Evolutionary conservation across 257 asterid genomes (phyloP).

Genomic region (Scutellaria barbata): DNA sequence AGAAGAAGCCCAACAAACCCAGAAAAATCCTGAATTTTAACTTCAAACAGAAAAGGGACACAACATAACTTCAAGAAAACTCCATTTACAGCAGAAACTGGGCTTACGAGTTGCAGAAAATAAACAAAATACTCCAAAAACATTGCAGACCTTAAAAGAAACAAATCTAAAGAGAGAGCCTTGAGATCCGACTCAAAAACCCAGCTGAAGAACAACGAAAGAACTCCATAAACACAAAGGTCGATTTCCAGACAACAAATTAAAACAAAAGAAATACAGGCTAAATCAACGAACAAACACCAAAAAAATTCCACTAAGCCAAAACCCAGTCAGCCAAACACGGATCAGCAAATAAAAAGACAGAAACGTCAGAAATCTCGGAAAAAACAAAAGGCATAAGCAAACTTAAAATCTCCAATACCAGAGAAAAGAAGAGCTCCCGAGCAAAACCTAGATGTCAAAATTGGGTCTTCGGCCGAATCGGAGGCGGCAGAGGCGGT

Average conservation of each 20-base stretch:
- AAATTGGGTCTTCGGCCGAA: constrained; percentile 23
- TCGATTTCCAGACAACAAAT: neutral
- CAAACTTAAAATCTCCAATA: constrained; percentile 19
- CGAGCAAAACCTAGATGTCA: constrained; percentile 31
- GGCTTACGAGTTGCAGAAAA: neutral
- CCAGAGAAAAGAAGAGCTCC: constrained; percentile 20
- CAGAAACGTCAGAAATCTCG: constrained; percentile 20
- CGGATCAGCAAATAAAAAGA: neutral
- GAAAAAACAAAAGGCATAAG: neutral
- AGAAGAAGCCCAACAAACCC: constrained; percentile 38
- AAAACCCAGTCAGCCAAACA: neutral
- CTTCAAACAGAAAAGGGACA: neutral
- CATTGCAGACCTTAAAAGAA: neutral
- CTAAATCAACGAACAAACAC: neutral
- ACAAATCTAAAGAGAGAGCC: neutral
- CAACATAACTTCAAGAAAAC: neutral
- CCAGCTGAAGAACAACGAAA: neutral
- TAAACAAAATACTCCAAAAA: neutral
- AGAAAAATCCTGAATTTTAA: constrained; percentile 22
- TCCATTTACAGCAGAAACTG: constrained; percentile 24
- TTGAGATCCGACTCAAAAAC: constrained; percentile 31
- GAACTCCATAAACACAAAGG: neutral
- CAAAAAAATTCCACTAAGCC: neutral
- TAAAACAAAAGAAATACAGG: neutral
- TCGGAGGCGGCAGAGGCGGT: constrained; percentile 42